These are phyloP conservation scores for Nothophoma quercina DNA, from an alignment of 2,329 filamentous ascomycete genomes.

Conservation along the genomic window DNA sequence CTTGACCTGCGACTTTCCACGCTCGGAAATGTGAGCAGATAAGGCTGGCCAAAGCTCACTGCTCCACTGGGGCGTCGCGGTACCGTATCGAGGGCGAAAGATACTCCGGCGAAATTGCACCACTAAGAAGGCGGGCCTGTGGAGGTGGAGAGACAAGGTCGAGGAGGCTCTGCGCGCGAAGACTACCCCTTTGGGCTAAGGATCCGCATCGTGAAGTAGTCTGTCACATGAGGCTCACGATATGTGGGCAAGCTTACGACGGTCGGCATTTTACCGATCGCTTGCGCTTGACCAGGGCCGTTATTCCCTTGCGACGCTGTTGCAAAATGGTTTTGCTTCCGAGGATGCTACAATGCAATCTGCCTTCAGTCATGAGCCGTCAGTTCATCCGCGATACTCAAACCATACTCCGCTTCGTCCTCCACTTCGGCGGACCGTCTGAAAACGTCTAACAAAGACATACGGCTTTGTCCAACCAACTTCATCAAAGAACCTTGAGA, in stretches of 20 bases:
- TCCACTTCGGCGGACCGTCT: slow-evolving; percentile 15
- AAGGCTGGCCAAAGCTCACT: slow-evolving; percentile 23
- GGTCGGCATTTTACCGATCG: slow-evolving; percentile 15
- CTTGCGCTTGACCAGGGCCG: slow-evolving; percentile 15
- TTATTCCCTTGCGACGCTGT: not conserved
- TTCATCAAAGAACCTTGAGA: slow-evolving; percentile 18
- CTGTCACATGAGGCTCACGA: slow-evolving; percentile 21
- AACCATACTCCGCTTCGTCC: slow-evolving; percentile 9
- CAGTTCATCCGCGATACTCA: slow-evolving; percentile 5
- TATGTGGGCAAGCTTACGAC: slow-evolving; percentile 19
- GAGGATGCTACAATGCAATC: slow-evolving; percentile 5
- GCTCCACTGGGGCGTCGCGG: slow-evolving; percentile 14
- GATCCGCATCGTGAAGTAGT: slow-evolving; percentile 22
- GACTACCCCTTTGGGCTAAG: slow-evolving; percentile 18
- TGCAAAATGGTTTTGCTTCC: not conserved
- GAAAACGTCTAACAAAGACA: slow-evolving; percentile 10
- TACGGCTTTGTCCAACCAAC: slow-evolving; percentile 8
- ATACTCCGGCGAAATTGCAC: slow-evolving; percentile 24
- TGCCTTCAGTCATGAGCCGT: slow-evolving; percentile 4
- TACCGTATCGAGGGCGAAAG: slow-evolving; percentile 20
- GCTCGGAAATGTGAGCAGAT: slow-evolving; percentile 20
- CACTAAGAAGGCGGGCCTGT: slow-evolving; percentile 16
- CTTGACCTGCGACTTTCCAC: slow-evolving; percentile 10
- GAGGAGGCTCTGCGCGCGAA: slow-evolving; percentile 9
- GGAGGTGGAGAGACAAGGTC: slow-evolving; percentile 7